Conservation (phyloP, 1,284 basidiomycete species). For the Moesziomyces sp. region DNA sequence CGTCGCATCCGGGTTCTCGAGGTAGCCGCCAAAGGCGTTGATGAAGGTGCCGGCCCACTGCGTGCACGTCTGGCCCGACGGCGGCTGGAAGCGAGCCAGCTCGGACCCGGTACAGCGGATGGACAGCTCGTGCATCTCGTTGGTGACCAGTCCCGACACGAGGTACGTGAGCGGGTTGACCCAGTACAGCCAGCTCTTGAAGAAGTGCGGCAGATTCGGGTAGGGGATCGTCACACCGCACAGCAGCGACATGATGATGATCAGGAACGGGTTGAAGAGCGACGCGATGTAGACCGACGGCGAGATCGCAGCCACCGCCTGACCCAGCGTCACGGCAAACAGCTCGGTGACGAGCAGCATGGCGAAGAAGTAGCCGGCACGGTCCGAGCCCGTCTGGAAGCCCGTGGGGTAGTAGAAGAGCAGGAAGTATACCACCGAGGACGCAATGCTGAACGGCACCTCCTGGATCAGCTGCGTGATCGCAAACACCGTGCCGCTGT, state of each 20-base stretch:
- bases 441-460: conserved; percentile 31
- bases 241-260: conserved; percentile 73
- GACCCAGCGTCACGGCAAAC: conserved; percentile 81
- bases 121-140: conserved; percentile 79
- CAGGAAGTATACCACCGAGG: conserved; percentile 29
- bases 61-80: conserved; percentile 78
- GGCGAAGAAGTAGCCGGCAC: conserved; percentile 41
- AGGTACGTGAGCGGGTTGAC: conserved; percentile 33
- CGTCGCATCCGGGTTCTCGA: conserved; percentile 77
- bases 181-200: conserved; percentile 19
- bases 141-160: conserved; percentile 74
- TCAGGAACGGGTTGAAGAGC: conserved; percentile 72
- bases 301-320: conserved; percentile 78
- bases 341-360: conserved; percentile 66
- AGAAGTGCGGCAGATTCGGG: conserved; percentile 29
- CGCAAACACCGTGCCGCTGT: conserved; percentile 32
- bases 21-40: conserved; percentile 79
- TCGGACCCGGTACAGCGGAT: conserved; percentile 78
- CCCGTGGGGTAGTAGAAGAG: conserved; percentile 39
- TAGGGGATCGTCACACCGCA: conserved; percentile 78
- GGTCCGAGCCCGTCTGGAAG: conserved; percentile 20
- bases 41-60: conserved; percentile 68
- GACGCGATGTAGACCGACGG: conserved; percentile 76
- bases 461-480: conserved; percentile 32
- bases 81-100: conserved; percentile 75